phyloP scores from a whole-genome alignment of 345 rosid genomes.

The Gossypium rotundifolium region DNA sequence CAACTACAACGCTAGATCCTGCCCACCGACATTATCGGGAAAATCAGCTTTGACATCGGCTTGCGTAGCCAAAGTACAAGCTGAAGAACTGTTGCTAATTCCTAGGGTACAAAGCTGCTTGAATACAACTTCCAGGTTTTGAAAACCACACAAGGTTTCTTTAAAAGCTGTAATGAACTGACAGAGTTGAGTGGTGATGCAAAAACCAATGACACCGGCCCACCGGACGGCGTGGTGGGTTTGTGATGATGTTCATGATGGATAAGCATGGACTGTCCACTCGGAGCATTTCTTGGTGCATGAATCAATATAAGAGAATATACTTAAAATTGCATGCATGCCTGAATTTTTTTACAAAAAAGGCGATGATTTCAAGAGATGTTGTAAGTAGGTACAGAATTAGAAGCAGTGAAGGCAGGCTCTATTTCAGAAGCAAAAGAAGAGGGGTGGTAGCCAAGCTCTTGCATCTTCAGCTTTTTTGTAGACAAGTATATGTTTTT shows the following conservation, averaged over 20 bases:
- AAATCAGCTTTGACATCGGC: slow-evolving; percentile 38
- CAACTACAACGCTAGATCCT: slow-evolving; percentile 11
- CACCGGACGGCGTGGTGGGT: background rate
- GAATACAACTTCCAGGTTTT: slow-evolving; percentile 29
- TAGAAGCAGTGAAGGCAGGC: slow-evolving; percentile 1
- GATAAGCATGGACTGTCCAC: background rate
- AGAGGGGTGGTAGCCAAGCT: background rate
- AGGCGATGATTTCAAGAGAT: background rate
- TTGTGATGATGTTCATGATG: slow-evolving; percentile 6
- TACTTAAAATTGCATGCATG: background rate
- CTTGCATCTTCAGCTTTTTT: background rate
- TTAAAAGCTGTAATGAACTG: slow-evolving; percentile 1
- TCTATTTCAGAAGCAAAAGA: background rate
- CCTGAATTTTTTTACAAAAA: background rate
- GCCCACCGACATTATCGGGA: slow-evolving; percentile 29
- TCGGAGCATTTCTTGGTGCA: background rate
- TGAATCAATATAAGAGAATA: background rate
- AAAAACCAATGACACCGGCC: background rate
- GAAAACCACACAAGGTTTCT: background rate
- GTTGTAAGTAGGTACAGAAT: slow-evolving; percentile 8
- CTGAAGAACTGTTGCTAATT: slow-evolving; percentile 62
- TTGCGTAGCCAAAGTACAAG: slow-evolving; percentile 62
- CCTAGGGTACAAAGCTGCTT: slow-evolving; percentile 48
- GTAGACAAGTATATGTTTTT: background rate
- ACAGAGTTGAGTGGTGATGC: background rate